These are phyloP conservation scores for Saccharomycopsis fibuligera DNA, from an alignment of 805 yeast species.

Conservation along the genomic window DNA sequence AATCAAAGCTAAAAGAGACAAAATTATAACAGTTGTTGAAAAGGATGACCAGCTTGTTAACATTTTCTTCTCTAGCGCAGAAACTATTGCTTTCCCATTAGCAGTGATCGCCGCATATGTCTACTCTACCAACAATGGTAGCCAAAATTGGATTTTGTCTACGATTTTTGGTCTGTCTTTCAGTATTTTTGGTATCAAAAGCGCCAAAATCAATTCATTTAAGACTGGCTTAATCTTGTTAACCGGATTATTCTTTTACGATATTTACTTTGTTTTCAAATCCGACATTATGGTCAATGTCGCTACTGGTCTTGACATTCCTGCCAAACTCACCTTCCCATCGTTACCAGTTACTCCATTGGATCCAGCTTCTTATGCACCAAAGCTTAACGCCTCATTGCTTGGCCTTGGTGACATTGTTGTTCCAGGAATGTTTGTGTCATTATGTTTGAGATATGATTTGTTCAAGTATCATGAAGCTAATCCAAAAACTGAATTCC, in stretches of 20 bases:
- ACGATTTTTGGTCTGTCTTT: conserved; percentile 39
- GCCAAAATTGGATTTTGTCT: conserved; percentile 40
- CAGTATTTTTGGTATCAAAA: conserved; percentile 38
- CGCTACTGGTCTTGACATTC: conserved; percentile 49
- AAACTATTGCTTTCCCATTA: conserved; percentile 24
- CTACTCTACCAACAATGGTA: conserved; percentile 25
- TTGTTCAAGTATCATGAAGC: conserved; percentile 32
- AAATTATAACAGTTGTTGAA: conserved; percentile 15
- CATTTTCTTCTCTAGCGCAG: conserved; percentile 30
- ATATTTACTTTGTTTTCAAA: conserved; percentile 60
- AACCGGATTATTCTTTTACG: conserved; percentile 49
- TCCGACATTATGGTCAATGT: conserved; percentile 58
- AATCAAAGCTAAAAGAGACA: not conserved
- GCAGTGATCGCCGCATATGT: conserved; percentile 22
- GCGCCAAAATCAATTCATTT: conserved; percentile 37
- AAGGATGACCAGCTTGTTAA: conserved; percentile 31
- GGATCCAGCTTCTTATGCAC: conserved; percentile 13
- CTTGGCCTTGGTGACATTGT: conserved; percentile 65
- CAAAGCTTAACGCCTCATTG: conserved; percentile 30
- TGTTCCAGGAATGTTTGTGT: conserved; percentile 49
- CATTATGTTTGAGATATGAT: conserved; percentile 52
- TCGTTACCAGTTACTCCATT: conserved; percentile 11
- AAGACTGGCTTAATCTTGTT: conserved; percentile 41
- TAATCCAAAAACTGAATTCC: conserved; percentile 31
- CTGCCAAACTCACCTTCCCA: conserved; percentile 43